Percentiles rank a stretch among this genome's conserved stretches.
phyloP scores from a whole-genome alignment of 129 eudicot genomes.

The sunflower (Helianthus annuus) region HanXRQr2.0-SUNRISE NC_035445.2:43190997-43191496 shows the following conservation, averaged over 20 bases:
- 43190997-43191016: conserved; percentile 35
- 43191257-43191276: conserved; percentile 61
- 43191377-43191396: conserved; percentile 40
- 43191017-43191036: conserved; percentile 95
- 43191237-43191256: conserved; percentile 61
- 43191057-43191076: conserved; percentile 72
- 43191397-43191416: conserved; percentile 25
- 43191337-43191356: conserved; percentile 32
- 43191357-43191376: conserved; percentile 36
- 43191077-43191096: conserved; percentile 78
- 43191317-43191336: conserved; percentile 57
- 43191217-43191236: conserved; percentile 50
- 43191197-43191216: conserved; percentile 13
- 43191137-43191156: conserved; percentile 62
- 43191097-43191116: conserved; percentile 74
- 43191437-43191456: conserved; percentile 53
- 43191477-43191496: conserved; percentile 56
- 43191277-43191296: conserved; percentile 64
- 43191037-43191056: conserved; percentile 83
- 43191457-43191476: conserved; percentile 49
- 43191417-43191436: conserved; percentile 29
- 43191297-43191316: conserved; percentile 43
- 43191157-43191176: conserved; percentile 36
- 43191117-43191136: conserved; percentile 70
- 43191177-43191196: conserved; percentile 38